Evolutionary conservation across 2,329 filamentous ascomycete species (phyloP), one percentile per base, ranked within the genome.

Genomic region (Sclerotinia minor): DNA sequence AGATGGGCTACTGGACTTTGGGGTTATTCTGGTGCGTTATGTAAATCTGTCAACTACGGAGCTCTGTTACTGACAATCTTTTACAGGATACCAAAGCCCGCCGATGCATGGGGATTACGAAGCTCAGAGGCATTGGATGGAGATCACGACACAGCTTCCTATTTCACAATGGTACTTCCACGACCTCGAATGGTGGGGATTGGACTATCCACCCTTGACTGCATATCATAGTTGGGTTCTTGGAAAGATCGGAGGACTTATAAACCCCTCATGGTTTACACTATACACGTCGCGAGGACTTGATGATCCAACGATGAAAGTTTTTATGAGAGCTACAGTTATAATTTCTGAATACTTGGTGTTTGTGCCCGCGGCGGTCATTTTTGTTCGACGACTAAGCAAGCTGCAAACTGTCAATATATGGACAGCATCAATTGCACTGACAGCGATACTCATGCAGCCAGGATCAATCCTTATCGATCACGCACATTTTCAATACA

Each of bases 101-200:
- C 95, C 95, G 7, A 93, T 97, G 88, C 91, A 94, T 76, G 95
- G 95, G 72, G 95, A 99, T 79, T 99, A 97, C 80, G 95, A 99
- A 81, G 95, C 96, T 4, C 95, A 99, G 79, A 84, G 95, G 74
- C 95, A 99, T 79, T 99, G 95, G 95, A 97, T 99, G 94, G 95
- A 99, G 77, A 83, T 99, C 72, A 97, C 95, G 2, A 91, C 87
- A 11, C 87, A 97, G 69, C 83, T 99, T 2, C 95, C 95, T 19
- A 84, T 96, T 49, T 95, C 92, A 15, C 91, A 95, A 78, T 99
- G 96, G 95, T 99, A 99, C 79, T 97, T 96, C 77, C 92, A 99
- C 78, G 94, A 99, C 77, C 83, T 98, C 55, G 85, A 94, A 76
- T 99, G 94, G 89, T 99, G 95, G 95, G 96, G 96, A 0, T 84